These are phyloP conservation scores for Cnidoscolus chayamansa DNA, from an alignment of 441 rosid genomes.

Conservation along the genomic window DNA sequence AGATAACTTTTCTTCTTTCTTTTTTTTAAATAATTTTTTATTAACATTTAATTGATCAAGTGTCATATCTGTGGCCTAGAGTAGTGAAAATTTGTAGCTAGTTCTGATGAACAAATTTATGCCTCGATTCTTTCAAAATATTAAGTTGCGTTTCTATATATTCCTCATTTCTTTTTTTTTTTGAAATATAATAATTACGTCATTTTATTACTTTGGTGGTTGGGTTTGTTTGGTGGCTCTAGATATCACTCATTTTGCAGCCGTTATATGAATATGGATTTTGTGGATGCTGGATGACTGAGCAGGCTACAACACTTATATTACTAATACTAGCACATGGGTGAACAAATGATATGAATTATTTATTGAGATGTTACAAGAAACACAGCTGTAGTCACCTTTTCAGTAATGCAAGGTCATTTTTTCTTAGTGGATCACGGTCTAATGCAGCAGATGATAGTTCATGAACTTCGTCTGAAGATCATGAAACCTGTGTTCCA, in stretches of 20 bases:
- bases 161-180: background rate
- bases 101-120: background rate
- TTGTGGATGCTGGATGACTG: background rate
- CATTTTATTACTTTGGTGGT: background rate
- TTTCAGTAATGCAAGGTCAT: constrained; percentile 65
- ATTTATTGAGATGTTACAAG: constrained; percentile 41
- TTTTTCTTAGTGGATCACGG: constrained; percentile 62
- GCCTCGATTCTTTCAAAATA: background rate
- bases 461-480: constrained; percentile 65
- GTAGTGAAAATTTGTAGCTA: background rate
- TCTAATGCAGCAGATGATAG: constrained; percentile 57
- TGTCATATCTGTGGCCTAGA: background rate
- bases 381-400: constrained; percentile 66
- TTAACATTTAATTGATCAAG: background rate
- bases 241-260: background rate
- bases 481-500: constrained; percentile 56
- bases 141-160: background rate
- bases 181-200: background rate
- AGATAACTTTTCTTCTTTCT: background rate
- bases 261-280: background rate
- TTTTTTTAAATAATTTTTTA: background rate
- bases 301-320: constrained; percentile 1
- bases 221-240: background rate
- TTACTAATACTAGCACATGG: background rate
- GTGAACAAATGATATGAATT: background rate